Evolutionary conservation across 495 filamentous ascomycete species (phyloP), one percentile per base, ranked within the genome.

Genomic region (Thermochaetoides thermophila): DNA sequence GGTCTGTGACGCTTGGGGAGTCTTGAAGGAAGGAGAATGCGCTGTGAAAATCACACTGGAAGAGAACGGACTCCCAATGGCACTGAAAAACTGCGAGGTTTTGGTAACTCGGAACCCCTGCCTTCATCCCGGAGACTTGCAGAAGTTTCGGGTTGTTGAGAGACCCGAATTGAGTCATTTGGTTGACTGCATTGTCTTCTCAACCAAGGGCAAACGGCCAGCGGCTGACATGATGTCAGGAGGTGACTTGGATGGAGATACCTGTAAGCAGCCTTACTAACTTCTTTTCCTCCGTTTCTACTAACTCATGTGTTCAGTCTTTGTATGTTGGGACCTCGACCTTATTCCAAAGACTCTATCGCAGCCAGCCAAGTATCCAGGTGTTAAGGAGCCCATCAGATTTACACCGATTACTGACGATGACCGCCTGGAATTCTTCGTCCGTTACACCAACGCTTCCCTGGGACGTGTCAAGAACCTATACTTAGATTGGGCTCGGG

Each of bases 141-240:
- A 64, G 23, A 70, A 70, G 37, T 61, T 69, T 34, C 59, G 52
- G 29, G 59, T 50, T 2, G 62, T 67, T 0, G 40, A 60, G 17
- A 42, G 45, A 17, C 44, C 50, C 0, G 55, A 64, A 28, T 37
- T 68, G 14, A 34, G 56, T 3, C 62, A 68, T 32, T 44, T 69
- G 1, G 55, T 60, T 27, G 65, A 68, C 41, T 68, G 65, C 38
- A 67, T 69, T 31, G 62, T 68, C 4, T 69, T 68, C 38, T 50
- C 65, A 6, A 64, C 60, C 5, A 32, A 43, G 23, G 66, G 66
- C 15, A 56, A 44, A 25, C 38, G 66, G 30, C 63, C 66, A 9
- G 55, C 57, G 21, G 66, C 64, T 6, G 66, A 70, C 45, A 37
- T 69, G 29, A 68, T 69, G 66, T 69, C 64, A 15, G 66, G 66